Evolutionary conservation across 139 green algal species (phyloP).

Genomic region (Micromonas pusilla): DNA sequence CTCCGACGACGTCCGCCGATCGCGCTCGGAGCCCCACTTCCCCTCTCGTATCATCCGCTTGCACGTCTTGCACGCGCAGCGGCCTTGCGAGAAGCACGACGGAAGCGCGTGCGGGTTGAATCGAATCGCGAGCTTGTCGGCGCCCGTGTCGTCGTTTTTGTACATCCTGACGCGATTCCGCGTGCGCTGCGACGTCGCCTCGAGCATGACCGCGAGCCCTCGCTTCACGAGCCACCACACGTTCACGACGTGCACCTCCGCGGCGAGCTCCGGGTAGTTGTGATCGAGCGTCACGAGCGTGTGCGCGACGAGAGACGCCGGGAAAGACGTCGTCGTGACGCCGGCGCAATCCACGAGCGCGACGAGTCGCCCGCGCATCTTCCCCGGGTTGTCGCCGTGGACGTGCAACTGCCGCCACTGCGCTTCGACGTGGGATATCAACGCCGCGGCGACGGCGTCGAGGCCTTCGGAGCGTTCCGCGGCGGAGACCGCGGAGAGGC

Average conservation of each 20-base stretch:
- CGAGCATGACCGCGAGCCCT: not conserved
- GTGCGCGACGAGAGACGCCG: conserved; percentile 7
- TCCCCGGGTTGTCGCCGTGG: not conserved
- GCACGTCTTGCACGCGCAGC: not conserved
- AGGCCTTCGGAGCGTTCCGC: not conserved
- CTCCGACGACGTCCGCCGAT: no score
- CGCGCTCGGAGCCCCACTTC: no score
- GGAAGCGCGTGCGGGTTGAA: conserved; percentile 1
- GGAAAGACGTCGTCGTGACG: not conserved
- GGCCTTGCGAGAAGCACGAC: not conserved
- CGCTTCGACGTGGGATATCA: conserved; percentile 1
- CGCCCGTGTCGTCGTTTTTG: not conserved
- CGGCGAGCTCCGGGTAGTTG: conserved; percentile 18
- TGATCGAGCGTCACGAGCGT: conserved; percentile 9
- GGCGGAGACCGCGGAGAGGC: not conserved
- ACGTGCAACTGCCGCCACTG: not conserved
- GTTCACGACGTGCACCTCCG: conserved; percentile 10
- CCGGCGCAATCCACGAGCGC: conserved; percentile 9
- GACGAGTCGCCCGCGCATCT: conserved; percentile 7
- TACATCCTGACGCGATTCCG: conserved; percentile 7
- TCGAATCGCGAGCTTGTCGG: not conserved
- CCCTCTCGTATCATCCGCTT: not conserved
- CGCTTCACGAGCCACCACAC: conserved; percentile 10
- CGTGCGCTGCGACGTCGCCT: not conserved
- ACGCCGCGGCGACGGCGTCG: not conserved